Evolutionary conservation across 2,329 filamentous ascomycete genomes (phyloP).

Genomic region (Xylariaceae sp.): DNA sequence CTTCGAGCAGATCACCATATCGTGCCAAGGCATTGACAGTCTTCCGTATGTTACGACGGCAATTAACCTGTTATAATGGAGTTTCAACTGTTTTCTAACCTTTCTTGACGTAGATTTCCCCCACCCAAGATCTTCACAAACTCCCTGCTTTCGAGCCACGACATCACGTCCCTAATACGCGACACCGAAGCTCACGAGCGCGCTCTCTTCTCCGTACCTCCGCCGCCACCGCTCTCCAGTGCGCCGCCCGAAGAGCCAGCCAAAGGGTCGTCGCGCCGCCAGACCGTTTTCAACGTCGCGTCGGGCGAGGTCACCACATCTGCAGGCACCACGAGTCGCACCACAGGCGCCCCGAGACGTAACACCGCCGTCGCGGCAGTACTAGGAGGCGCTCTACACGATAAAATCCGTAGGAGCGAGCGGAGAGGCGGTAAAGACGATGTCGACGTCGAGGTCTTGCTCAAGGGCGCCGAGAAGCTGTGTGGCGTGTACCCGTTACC

Average conservation of each 20-base stretch:
- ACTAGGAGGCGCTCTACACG: constrained; percentile 80
- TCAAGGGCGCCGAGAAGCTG: constrained; percentile 85
- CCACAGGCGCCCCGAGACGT: constrained; percentile 53
- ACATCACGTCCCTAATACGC: constrained; percentile 91
- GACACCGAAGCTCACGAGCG: constrained; percentile 94
- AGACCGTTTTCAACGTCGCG: constrained; percentile 64
- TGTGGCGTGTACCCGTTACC: constrained; percentile 82
- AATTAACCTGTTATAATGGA: background rate
- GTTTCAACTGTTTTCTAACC: constrained; percentile 2
- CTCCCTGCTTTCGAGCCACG: constrained; percentile 78
- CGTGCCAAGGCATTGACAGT: constrained; percentile 71
- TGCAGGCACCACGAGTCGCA: constrained; percentile 43
- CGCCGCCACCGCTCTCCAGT: constrained; percentile 51
- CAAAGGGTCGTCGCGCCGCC: constrained; percentile 47
- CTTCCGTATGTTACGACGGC: constrained; percentile 53
- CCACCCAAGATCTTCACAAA: constrained; percentile 94
- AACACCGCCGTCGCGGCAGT: constrained; percentile 88
- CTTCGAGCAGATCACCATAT: constrained; percentile 72
- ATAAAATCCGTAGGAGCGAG: constrained; percentile 63
- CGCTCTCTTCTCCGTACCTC: constrained; percentile 87
- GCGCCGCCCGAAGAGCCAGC: constrained; percentile 44
- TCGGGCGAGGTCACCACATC: constrained; percentile 58
- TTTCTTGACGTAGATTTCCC: constrained; percentile 62
- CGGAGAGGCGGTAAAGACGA: constrained; percentile 57
- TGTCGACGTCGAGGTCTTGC: constrained; percentile 79